phyloP scores from a whole-genome alignment of 129 eudicot genomes.

The Chrysanthemum lavandulifolium region DNA sequence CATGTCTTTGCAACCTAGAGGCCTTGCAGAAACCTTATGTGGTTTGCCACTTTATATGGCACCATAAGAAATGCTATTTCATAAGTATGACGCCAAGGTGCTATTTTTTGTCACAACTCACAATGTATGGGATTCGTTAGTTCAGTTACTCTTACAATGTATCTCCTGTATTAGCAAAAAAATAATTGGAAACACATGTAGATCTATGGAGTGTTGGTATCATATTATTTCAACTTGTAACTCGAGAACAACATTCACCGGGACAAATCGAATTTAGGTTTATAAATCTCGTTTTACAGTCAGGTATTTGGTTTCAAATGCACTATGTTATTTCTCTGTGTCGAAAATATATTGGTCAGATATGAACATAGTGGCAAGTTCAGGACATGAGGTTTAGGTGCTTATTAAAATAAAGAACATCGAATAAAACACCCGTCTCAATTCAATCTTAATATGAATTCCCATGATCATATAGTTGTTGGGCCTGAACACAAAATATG shows the following conservation, averaged over 20 bases:
- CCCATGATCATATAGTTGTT: too few relatives aligned
- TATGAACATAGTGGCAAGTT: too few relatives aligned
- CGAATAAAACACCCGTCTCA: too few relatives aligned
- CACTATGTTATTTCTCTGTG: conserved; percentile 39
- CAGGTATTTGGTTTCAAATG: conserved; percentile 1
- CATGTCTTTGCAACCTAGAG: conserved; percentile 88
- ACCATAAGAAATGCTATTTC: conserved; percentile 82
- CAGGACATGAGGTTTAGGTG: too few relatives aligned
- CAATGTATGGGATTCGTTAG: not conserved
- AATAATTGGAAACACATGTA: conserved; percentile 56
- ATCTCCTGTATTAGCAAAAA: conserved; percentile 13
- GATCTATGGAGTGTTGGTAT: conserved; percentile 99
- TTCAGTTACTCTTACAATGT: conserved; percentile 1
- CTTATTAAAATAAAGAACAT: too few relatives aligned
- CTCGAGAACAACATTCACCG: too few relatives aligned
- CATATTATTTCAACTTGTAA: conserved; percentile 69
- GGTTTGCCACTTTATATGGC: conserved; percentile 94
- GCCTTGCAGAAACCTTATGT: conserved; percentile 91
- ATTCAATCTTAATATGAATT: too few relatives aligned
- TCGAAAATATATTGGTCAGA: conserved; percentile 30
- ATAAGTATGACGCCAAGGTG: conserved; percentile 95
- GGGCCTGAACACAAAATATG: too few relatives aligned
- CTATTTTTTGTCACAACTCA: not conserved
- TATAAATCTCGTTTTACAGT: not conserved
- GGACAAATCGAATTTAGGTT: too few relatives aligned